Percentiles rank a stretch among this genome's conserved stretches.
Conservation (phyloP, 805 yeast species). For the Cyberlindnera mississippiensis region DNA sequence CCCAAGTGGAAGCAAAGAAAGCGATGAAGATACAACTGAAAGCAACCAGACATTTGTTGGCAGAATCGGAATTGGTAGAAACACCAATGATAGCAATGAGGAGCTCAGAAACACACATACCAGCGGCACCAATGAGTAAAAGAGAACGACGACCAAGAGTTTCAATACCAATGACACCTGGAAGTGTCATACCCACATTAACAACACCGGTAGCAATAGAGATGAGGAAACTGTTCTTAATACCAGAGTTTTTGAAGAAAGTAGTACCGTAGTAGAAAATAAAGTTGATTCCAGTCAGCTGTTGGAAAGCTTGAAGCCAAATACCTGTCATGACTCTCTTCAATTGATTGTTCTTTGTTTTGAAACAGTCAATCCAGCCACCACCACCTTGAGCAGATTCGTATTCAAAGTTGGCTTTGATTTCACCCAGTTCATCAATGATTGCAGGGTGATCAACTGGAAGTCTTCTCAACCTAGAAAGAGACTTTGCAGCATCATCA, state of each 20-base stretch:
- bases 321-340: constrained; percentile 44
- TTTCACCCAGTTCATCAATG: constrained; percentile 43
- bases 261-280: constrained; percentile 68
- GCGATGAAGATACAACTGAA: constrained; percentile 59
- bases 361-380: constrained; percentile 34
- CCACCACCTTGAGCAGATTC: constrained; percentile 34
- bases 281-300: constrained; percentile 69
- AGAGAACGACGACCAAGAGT: constrained; percentile 62
- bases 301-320: constrained; percentile 49
- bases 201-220: constrained; percentile 42
- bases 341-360: constrained; percentile 34
- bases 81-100: constrained; percentile 50
- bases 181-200: constrained; percentile 46
- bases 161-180: constrained; percentile 55
- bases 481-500: constrained; percentile 53
- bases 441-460: constrained; percentile 42
- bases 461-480: constrained; percentile 51
- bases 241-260: constrained; percentile 51
- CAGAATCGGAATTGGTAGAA: constrained; percentile 28
- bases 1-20: constrained; percentile 82
- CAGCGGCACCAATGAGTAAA: constrained; percentile 56
- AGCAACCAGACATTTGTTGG: constrained; percentile 47
- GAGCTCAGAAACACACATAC: constrained; percentile 60
- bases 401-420: constrained; percentile 43
- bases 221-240: constrained; percentile 43